Conservation (phyloP, 192 early-diverging fungal species). For the Backusella circina region DNA sequence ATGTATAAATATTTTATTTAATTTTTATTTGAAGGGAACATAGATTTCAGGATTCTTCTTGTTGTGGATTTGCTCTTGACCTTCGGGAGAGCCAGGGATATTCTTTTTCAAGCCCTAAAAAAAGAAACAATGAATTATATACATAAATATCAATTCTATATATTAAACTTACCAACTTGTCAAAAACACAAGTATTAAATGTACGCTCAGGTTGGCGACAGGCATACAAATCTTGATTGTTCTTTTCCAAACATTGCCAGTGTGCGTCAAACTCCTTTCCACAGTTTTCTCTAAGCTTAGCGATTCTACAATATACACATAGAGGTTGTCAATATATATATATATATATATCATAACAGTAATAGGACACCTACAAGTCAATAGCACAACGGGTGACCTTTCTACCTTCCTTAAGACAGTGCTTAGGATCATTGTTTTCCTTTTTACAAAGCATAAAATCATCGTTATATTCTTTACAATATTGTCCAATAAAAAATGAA, state of each 20-base stretch:
- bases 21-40: conserved; percentile 12
- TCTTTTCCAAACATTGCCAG: conserved; percentile 89
- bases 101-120: conserved; percentile 58
- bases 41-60: conserved; percentile 31
- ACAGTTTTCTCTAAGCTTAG: conserved; percentile 89
- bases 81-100: conserved; percentile 60
- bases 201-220: conserved; percentile 76
- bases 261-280: conserved; percentile 81
- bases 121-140: neutral
- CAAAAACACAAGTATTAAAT: conserved; percentile 89
- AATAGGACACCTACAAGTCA: conserved; percentile 69
- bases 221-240: conserved; percentile 83
- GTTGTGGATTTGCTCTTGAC: conserved; percentile 26
- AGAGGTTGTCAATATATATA: neutral
- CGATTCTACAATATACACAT: conserved; percentile 50
- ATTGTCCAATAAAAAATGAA: conserved; percentile 83
- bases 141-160: neutral
- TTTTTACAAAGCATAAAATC: conserved; percentile 98
- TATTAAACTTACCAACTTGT: conserved; percentile 63
- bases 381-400: conserved; percentile 94
- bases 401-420: conserved; percentile 92
- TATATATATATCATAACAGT: too few species aligned
- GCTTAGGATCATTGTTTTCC: conserved; percentile 82
- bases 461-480: conserved; percentile 91
- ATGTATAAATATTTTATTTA: neutral